Evolutionary conservation across 2,329 filamentous ascomycete genomes (phyloP).

Genomic region (Aureobasidium melanogenum): DNA sequence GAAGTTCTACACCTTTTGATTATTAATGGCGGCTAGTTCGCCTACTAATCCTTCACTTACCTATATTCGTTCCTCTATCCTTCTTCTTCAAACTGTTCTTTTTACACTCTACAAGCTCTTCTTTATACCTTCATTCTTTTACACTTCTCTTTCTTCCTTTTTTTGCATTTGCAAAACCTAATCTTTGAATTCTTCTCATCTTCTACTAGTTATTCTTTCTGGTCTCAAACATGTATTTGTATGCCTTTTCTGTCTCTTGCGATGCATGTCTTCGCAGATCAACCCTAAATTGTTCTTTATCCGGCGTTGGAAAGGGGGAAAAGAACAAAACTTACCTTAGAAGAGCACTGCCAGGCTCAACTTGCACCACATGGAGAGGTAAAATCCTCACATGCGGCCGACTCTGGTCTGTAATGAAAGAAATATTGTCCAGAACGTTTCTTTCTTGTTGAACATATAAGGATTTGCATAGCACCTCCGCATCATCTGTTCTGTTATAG

Average conservation of each 20-base stretch:
- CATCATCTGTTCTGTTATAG: neutral
- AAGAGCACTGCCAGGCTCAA: neutral
- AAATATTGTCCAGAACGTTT: neutral
- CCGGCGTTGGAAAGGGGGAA: neutral
- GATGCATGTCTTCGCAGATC: neutral
- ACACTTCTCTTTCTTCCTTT: neutral
- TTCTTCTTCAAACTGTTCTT: neutral
- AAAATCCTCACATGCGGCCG: neutral
- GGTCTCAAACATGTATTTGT: neutral
- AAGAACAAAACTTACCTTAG: neutral
- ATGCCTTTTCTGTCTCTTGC: neutral
- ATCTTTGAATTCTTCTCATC: neutral
- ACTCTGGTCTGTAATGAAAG: neutral
- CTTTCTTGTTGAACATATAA: neutral
- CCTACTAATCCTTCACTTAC: neutral
- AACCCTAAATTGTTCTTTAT: neutral
- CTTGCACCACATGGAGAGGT: neutral
- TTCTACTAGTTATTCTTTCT: neutral
- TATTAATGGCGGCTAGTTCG: conserved; percentile 2
- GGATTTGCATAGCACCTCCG: conserved; percentile 16
- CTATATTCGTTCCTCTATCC: conserved; percentile 3
- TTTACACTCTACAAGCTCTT: neutral
- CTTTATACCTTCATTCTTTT: conserved; percentile 7
- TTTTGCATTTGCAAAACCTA: neutral
- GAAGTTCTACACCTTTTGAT: neutral